Evolutionary conservation across 495 filamentous ascomycete species (phyloP).

Genomic region (Emericellopsis terricola): DNA sequence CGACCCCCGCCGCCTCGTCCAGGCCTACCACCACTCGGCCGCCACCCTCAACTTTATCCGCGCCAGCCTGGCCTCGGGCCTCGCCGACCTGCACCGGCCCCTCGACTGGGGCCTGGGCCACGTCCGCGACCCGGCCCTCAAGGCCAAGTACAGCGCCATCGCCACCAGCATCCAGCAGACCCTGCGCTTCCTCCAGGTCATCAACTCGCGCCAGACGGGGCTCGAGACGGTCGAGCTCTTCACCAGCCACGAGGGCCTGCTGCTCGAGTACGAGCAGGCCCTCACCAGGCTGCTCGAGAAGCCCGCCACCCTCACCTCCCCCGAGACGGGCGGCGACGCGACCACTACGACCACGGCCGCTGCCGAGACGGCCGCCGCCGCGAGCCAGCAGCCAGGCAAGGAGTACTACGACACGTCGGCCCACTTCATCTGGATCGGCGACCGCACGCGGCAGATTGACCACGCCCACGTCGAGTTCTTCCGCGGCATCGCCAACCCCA

Average conservation of each 20-base stretch:
- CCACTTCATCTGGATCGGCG: conserved; percentile 96
- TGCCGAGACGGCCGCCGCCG: conserved; percentile 4
- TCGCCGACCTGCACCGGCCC: conserved; percentile 85
- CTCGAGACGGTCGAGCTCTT: conserved; percentile 89
- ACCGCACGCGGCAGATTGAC: conserved; percentile 81
- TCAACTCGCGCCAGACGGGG: conserved; percentile 73
- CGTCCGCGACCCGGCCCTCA: conserved; percentile 64
- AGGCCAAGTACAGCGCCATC: conserved; percentile 66
- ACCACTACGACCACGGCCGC: not conserved
- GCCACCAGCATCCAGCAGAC: conserved; percentile 79
- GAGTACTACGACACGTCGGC: conserved; percentile 79
- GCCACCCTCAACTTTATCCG: conserved; percentile 87
- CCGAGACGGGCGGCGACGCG: conserved; percentile 4
- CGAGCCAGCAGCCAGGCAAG: conserved; percentile 9
- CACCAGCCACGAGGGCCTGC: conserved; percentile 87
- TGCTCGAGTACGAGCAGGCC: conserved; percentile 85
- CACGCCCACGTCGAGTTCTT: conserved; percentile 95
- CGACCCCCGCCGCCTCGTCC: conserved; percentile 69
- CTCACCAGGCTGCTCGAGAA: conserved; percentile 60
- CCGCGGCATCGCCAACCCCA: conserved; percentile 84
- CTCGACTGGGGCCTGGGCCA: conserved; percentile 94
- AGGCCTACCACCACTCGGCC: conserved; percentile 88
- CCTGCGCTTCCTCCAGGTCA: conserved; percentile 85
- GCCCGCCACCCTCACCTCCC: conserved; percentile 19
- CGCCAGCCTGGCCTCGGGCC: conserved; percentile 63